Evolutionary conservation across 2,329 filamentous ascomycete genomes (phyloP).

Genomic region (Pseudomassariella vexata): DNA sequence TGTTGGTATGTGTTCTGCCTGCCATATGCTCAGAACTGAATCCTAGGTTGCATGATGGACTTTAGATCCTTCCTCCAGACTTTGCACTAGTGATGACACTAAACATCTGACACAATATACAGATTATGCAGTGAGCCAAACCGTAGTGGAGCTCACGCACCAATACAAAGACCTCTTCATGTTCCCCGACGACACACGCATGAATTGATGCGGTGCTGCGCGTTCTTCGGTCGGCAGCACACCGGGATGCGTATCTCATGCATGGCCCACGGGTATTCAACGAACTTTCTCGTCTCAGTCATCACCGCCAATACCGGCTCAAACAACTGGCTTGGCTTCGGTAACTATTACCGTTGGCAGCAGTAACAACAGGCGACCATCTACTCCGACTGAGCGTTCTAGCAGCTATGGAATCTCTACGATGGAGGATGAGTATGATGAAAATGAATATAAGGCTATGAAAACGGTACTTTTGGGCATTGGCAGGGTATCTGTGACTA

Average conservation of each 20-base stretch:
- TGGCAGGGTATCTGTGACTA: constrained; percentile 4
- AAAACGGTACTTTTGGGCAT: constrained; percentile 3
- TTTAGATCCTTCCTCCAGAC: background rate
- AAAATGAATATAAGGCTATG: constrained; percentile 6
- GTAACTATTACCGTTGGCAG: too few relatives aligned
- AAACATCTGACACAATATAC: constrained; percentile 8
- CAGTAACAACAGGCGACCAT: too few relatives aligned
- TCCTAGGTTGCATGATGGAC: background rate
- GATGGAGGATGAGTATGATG: too few relatives aligned
- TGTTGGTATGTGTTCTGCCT: constrained; percentile 53
- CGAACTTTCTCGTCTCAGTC: constrained; percentile 7
- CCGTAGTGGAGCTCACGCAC: constrained; percentile 83
- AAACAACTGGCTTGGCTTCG: too few relatives aligned
- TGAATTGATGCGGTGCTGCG: constrained; percentile 24
- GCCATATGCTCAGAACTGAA: constrained; percentile 6
- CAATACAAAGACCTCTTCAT: constrained; percentile 72
- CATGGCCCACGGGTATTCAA: constrained; percentile 28
- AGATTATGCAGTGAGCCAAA: constrained; percentile 73
- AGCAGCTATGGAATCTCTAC: too few relatives aligned
- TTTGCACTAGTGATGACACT: constrained; percentile 4
- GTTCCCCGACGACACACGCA: constrained; percentile 43
- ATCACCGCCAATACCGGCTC: constrained; percentile 10
- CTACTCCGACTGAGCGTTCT: constrained; percentile 4
- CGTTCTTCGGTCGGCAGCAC: constrained; percentile 7
- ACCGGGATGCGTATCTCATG: constrained; percentile 30